Evolutionary conservation across 192 early-diverging fungal genomes (phyloP).

Genomic region (Coemansia sp.): DNA sequence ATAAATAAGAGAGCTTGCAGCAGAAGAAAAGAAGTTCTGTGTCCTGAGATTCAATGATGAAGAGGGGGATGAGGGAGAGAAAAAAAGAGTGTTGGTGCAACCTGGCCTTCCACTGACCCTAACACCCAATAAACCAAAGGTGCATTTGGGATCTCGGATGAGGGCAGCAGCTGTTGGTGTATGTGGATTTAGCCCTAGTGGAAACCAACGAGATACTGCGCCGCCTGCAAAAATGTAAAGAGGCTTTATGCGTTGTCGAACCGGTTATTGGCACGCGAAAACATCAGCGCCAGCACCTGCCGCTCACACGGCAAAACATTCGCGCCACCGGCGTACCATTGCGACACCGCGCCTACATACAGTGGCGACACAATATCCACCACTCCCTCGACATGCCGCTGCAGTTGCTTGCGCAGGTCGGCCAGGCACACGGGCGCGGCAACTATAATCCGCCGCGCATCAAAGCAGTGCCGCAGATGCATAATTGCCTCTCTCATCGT

Average conservation of each 20-base stretch:
- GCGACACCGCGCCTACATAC: slow-evolving; percentile 32
- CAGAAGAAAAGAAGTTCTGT: neutral
- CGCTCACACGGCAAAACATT: slow-evolving; percentile 24
- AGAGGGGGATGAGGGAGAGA: neutral
- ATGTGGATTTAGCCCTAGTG: neutral
- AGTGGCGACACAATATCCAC: slow-evolving; percentile 50
- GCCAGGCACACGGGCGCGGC: slow-evolving; percentile 54
- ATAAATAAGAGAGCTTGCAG: slow-evolving; percentile 4
- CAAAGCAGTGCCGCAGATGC: slow-evolving; percentile 44
- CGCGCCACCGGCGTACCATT: slow-evolving; percentile 38
- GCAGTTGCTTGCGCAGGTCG: slow-evolving; percentile 43
- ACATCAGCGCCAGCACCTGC: slow-evolving; percentile 21
- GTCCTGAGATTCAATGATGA: neutral
- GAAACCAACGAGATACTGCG: slow-evolving; percentile 1
- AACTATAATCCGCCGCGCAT: slow-evolving; percentile 28
- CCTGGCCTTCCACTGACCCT: neutral
- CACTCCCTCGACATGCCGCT: slow-evolving; percentile 33
- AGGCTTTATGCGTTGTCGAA: slow-evolving; percentile 3
- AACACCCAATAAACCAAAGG: neutral
- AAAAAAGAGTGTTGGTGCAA: neutral
- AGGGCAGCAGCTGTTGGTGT: neutral
- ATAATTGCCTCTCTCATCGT: slow-evolving; percentile 52
- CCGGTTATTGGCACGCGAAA: slow-evolving; percentile 12
- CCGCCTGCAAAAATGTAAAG: no score
- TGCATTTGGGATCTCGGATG: slow-evolving; percentile 3